Conservation (phyloP, 805 yeast species). For the Ogataea trehaloabstinens region DNA sequence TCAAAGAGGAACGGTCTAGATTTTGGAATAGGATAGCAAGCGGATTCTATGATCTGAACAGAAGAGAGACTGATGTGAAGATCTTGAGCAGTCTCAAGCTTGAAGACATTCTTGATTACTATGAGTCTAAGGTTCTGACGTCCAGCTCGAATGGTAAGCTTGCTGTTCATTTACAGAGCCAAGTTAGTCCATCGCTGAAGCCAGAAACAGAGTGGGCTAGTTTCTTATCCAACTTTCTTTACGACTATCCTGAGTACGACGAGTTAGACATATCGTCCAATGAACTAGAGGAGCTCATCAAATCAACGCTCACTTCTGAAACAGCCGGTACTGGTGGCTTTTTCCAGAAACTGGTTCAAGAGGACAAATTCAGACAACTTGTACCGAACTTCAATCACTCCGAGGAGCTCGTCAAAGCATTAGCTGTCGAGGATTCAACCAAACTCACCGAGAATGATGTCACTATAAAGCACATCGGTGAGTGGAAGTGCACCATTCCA, state of each 20-base stretch:
- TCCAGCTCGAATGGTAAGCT: slow-evolving; percentile 36
- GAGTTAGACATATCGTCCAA: slow-evolving; percentile 24
- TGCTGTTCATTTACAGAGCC: slow-evolving; percentile 65
- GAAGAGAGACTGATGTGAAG: slow-evolving; percentile 55
- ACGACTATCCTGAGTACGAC: slow-evolving; percentile 26
- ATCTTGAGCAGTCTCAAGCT: slow-evolving; percentile 52
- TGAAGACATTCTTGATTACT: slow-evolving; percentile 57
- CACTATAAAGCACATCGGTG: slow-evolving; percentile 42
- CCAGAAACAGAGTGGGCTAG: slow-evolving; percentile 24
- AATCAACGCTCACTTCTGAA: slow-evolving; percentile 11
- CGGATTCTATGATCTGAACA: slow-evolving; percentile 77
- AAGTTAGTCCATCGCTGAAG: slow-evolving; percentile 26
- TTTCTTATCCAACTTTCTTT: slow-evolving; percentile 30
- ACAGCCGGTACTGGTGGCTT: slow-evolving; percentile 7
- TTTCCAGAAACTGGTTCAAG: slow-evolving; percentile 10
- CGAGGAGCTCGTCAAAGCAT: slow-evolving; percentile 15
- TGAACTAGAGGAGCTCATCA: slow-evolving; percentile 22
- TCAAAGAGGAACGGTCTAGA: slow-evolving; percentile 69
- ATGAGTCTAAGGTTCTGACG: slow-evolving; percentile 39
- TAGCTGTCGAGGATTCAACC: slow-evolving; percentile 13
- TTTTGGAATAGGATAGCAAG: slow-evolving; percentile 66
- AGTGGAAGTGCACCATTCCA: slow-evolving; percentile 53
- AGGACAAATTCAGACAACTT: slow-evolving; percentile 15
- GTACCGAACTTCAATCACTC: slow-evolving; percentile 21
- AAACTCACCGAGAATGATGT: slow-evolving; percentile 37